Base-by-base conservation (phyloP, 495 filamentous ascomycete genomes). In the Chaetomium tenue region DNA sequence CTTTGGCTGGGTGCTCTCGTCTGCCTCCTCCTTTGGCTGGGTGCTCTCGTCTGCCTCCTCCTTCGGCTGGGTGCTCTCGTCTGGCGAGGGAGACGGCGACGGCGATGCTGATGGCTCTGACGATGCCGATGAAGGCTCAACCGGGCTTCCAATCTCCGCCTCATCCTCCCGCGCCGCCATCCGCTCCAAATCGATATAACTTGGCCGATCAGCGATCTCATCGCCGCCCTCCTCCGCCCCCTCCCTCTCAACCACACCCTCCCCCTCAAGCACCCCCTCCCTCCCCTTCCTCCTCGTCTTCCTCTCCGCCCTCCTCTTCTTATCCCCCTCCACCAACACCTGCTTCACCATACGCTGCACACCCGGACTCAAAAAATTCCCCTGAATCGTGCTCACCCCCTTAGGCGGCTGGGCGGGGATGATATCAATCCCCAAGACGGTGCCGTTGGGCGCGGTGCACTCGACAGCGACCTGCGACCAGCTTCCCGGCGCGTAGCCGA, bases 401-500 rank as follows among this genome's bases (percentile, higher is more conserved):
- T 82, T 86, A 0, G 93, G 93, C 18, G 95, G 94, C 74, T 91
- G 87, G 0, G 92, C 89, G 18, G 95, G 94, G 53, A 98, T 91
- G 26, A 98, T 84, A 71, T 98, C 94, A 68, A 98, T 91, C 9
- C 94, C 94, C 20, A 98, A 72, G 15, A 98, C 86, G 25, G 88
- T 84, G 0, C 94, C 93, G 50, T 82, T 74, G 0, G 94, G 93
- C 60, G 82, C 76, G 3, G 90, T 95, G 7, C 84, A 84, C 61
- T 88, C 87, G 3, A 90, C 78, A 8, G 94, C 95, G n/a, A 97
- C 92, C 89, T 98, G 92, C 44, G 91, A 96, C 94, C 94, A 98
- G 23, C 86, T 88, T 0, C 95, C 94, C 18, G 94, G 94, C 6
- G 94, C 94, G 78, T 90, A 98, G 28, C 94, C 94, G 66, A 96